Conservation (phyloP, 192 early-diverging fungal genomes). For the Coemansia sp. region DNA sequence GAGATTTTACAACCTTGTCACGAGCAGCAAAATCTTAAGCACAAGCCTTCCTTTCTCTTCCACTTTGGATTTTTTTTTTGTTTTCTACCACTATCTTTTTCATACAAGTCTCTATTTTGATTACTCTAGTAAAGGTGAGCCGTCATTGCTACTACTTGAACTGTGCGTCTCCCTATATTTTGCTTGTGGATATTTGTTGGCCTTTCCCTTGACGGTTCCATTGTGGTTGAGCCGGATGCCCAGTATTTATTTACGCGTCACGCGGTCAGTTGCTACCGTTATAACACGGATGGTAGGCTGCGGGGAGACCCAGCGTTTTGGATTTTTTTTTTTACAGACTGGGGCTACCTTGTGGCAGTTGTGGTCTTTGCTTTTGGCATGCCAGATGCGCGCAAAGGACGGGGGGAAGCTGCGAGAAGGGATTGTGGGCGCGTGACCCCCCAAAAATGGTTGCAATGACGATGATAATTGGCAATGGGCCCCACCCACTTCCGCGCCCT, state of each 20-base stretch:
- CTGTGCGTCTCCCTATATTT: background rate
- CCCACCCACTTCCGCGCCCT: background rate
- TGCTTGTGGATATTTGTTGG: background rate
- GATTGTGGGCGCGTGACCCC: background rate
- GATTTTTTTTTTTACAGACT: background rate
- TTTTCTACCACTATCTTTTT: conserved; percentile 6
- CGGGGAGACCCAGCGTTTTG: background rate
- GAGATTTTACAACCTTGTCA: background rate
- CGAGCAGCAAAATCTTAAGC: background rate
- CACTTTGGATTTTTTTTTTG: conserved; percentile 3
- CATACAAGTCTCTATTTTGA: no score
- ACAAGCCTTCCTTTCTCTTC: conserved; percentile 3
- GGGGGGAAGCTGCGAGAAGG: background rate
- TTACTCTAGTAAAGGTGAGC: no score
- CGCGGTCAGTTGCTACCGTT: no score
- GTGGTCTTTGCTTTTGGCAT: background rate
- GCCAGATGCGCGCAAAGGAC: background rate
- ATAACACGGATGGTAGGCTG: no score
- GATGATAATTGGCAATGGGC: background rate
- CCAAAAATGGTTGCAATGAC: background rate
- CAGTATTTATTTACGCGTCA: no score
- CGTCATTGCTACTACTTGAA: no score
- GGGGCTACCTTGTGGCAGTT: background rate
- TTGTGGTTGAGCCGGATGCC: background rate
- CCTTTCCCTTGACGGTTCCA: background rate